Evolutionary conservation across 495 filamentous ascomycete species (phyloP), one percentile per base, ranked within the genome.

Genomic region (Aspergillus coremiiformis): DNA sequence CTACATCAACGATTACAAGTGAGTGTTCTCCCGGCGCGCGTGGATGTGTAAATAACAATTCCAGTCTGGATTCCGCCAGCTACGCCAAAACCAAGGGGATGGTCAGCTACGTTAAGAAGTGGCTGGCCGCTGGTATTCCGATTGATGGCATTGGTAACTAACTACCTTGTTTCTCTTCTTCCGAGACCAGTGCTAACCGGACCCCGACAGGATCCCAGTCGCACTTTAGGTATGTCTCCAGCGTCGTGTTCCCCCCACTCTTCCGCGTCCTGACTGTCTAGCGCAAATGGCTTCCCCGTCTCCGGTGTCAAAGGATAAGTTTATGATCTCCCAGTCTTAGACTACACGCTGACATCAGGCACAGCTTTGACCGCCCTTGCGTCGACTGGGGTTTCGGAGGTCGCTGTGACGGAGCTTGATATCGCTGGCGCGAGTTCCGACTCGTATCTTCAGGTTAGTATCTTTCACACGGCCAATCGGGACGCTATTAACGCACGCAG

Each of bases 111-210:
- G 85, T 87, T 62, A 79, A 78, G 67, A 78, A 81, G 57, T 87
- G 84, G 81, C 59, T 84, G 39, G 71, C 76, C 10, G 74, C 68
- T 10, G 85, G 85, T 53, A 68, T 84, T 27, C 84, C 84, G 43
- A 88, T 88, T 63, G 84, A 89, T 63, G 85, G 85, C 55, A 86
- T 89, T 48, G 79, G 79, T 63, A 61, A 60, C 58, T 55, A 12
- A 33, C 5, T 14, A 32, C 37, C 0, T 12, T 14, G 12, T 20
- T 37, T 14, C 0, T n/a, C n/a, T n/a, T n/a, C n/a, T n/a, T n/a
- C n/a, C n/a, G n/a, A n/a, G n/a, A n/a, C n/a, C n/a, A n/a, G n/a
- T n/a, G n/a, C n/a, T n/a, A n/a, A n/a, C n/a, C n/a, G n/a, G n/a
- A n/a, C n/a, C n/a, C n/a, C n/a, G n/a, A 0, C 21, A 70, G 79